Evolutionary conservation across 768 basidiomycete genomes (phyloP), one percentile per base, ranked within the genome.

Genomic region (Scleroderma citrinum): DNA sequence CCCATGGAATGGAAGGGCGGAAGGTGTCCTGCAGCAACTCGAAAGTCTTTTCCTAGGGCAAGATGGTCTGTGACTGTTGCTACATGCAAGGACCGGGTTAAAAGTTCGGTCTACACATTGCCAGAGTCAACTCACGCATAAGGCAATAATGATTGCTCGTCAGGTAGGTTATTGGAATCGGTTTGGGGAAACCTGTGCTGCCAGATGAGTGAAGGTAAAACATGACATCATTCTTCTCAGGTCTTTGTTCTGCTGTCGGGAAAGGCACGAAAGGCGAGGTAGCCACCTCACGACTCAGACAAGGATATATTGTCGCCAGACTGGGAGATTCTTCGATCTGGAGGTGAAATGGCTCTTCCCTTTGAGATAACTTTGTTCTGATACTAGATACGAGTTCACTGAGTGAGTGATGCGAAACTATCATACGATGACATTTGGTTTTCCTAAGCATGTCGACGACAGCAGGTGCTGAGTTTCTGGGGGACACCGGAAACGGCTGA

Each of bases 161-260:
- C 12, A 56, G 50, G 37, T 69, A 61, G 0, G 64, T 69, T 29
- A 71, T 62, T 2, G 65, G 58, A 39, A 78, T 69, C 7, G 71
- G 55, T 48, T 74, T 76, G 0, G 76, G 75, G 40, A 73, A 65
- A 2, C 75, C 74, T 0, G 76, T 75, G 44, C 74, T 76, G 14
- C 76, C 76, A 5, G 77, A 78, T 0, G 77, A 78, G 50, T 78
- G 75, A 0, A 75, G 56, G 44, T 73, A 77, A 7, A 70, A 31
- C 36, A 64, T 41, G 59, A 41, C 59, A 49, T 24, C 68, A 42
- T 44, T 56, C 19, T 42, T 52, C 52, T 17, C 14, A 0, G 59
- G 46, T 3, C 46, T 49, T 17, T 3, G 8, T 1, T 38, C 39
- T 8, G 42, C 38, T 36, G 52, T 47, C 3, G 55, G 54, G 26